Base-by-base conservation (phyloP, 805 yeast genomes). In the Monosporozyma solicola region DNA sequence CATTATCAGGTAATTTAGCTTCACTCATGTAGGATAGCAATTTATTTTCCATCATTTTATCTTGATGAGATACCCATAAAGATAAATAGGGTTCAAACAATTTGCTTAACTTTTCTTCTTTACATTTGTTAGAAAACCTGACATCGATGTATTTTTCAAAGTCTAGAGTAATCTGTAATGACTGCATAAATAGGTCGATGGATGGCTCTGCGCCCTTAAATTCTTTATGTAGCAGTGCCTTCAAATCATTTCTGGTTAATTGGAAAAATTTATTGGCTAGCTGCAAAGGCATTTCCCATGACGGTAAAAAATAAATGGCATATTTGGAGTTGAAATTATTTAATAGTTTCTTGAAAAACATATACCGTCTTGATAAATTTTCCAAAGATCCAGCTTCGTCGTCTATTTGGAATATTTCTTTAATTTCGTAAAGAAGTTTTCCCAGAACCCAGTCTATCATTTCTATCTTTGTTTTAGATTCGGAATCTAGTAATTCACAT, bases 381-480 rank as follows among this genome's bases (percentile, higher is more conserved):
- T 94, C 99, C 55, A 94, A 71, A 5, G 95, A 85, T 0, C 97
- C 97, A 0, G 99, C 99, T 69, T 94, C 99, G 60, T 90, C 97
- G 13, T 82, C 76, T 9, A 83, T 75, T 51, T 81, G 78, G 70
- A 94, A 94, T 10, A 94, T 88, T 24, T 80, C 72, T 37, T 77
- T 77, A 46, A 92, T 81, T 61, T 92, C 98, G 61, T 78, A 79
- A 51, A 94, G 73, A 56, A 85, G 82, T 37, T 75, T 75, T 32
- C 74, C 74, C 55, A 86, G 78, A 66, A 85, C 87, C 92, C 95
- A 88, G 48, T 76, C 79, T 8, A 82, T 69, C 48, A 92, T 73
- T 61, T 83, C 80, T 49, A 79, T 80, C 48, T 75, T 77, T 55
- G 82, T 77, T 50, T 80, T 75, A 1, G 59, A 43, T 48, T 87